Evolutionary conservation across 192 early-diverging fungal species (phyloP).

Genomic region (Coemansia sp.): DNA sequence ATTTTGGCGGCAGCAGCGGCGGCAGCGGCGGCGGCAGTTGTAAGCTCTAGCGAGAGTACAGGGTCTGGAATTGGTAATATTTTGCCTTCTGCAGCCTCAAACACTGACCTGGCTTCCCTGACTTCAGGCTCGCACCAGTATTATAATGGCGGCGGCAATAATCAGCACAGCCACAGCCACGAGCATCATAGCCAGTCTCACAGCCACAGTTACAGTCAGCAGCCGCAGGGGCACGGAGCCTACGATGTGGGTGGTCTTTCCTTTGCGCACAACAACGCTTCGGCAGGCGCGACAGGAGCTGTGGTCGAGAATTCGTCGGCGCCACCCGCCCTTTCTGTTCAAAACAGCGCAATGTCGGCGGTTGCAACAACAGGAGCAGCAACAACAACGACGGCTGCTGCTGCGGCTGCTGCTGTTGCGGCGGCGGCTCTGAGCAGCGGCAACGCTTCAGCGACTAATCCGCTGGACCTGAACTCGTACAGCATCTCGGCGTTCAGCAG

Average conservation of each 20-base stretch:
- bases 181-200: no score
- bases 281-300: conserved; percentile 5
- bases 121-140: conserved; percentile 4
- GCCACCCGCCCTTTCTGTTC: neutral
- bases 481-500: conserved; percentile 53
- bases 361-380: conserved; percentile 1
- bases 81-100: conserved; percentile 6
- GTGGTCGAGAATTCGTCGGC: conserved; percentile 6
- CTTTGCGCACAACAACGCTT: conserved; percentile 13
- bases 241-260: conserved; percentile 21
- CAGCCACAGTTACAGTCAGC: conserved; percentile 6
- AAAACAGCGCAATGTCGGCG: neutral
- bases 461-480: conserved; percentile 40
- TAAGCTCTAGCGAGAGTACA: neutral
- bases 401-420: conserved; percentile 11
- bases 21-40: conserved; percentile 33
- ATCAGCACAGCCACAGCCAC: conserved; percentile 5
- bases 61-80: conserved; percentile 11
- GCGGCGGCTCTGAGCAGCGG: conserved; percentile 8
- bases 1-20: conserved; percentile 31
- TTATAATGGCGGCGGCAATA: neutral
- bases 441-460: conserved; percentile 7
- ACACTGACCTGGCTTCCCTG: conserved; percentile 10
- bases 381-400: conserved; percentile 5
- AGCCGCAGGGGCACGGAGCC: conserved; percentile 6